Percentiles rank a stretch among this genome's conserved stretches.
Evolutionary conservation across 2,329 filamentous ascomycete species (phyloP).

Genomic region (Scytalidium lignicola): DNA sequence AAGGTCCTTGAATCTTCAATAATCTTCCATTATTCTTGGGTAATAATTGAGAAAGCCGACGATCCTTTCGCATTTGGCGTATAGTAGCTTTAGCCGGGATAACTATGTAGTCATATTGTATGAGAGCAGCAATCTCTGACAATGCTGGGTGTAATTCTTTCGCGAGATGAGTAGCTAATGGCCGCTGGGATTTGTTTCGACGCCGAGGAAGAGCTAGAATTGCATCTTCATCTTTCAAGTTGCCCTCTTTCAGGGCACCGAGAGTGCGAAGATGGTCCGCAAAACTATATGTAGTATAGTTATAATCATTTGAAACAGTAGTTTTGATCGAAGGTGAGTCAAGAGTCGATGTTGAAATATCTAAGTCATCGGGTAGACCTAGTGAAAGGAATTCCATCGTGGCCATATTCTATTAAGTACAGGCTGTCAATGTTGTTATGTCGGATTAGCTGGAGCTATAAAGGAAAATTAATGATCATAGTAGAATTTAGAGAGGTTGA

Average conservation of each 20-base stretch:
- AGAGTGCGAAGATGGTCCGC: background rate
- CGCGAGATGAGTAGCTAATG: conserved; percentile 3
- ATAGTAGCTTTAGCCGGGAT: conserved; percentile 7
- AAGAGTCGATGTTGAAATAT: too few species aligned
- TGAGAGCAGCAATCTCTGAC: conserved; percentile 8
- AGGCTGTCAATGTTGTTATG: too few species aligned
- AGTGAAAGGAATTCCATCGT: too few species aligned
- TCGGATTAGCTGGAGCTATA: too few species aligned
- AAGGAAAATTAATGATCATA: too few species aligned
- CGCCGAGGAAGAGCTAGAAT: conserved; percentile 5
- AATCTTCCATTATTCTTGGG: conserved; percentile 7
- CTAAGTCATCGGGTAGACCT: too few species aligned
- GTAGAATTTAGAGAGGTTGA: too few species aligned
- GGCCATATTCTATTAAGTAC: too few species aligned
- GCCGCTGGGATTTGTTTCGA: conserved; percentile 9
- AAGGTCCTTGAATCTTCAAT: conserved; percentile 12
- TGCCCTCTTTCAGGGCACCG: background rate
- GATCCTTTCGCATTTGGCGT: conserved; percentile 6
- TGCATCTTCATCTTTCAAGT: conserved; percentile 4
- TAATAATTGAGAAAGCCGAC: background rate
- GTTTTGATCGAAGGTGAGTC: too few species aligned
- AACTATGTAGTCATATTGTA: conserved; percentile 6
- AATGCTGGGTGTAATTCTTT: conserved; percentile 5
- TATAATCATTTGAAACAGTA: too few species aligned
- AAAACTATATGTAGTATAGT: background rate